These are phyloP conservation scores for Penicillium pulvis DNA, from an alignment of 495 filamentous ascomycete species.

Conservation along the genomic window DNA sequence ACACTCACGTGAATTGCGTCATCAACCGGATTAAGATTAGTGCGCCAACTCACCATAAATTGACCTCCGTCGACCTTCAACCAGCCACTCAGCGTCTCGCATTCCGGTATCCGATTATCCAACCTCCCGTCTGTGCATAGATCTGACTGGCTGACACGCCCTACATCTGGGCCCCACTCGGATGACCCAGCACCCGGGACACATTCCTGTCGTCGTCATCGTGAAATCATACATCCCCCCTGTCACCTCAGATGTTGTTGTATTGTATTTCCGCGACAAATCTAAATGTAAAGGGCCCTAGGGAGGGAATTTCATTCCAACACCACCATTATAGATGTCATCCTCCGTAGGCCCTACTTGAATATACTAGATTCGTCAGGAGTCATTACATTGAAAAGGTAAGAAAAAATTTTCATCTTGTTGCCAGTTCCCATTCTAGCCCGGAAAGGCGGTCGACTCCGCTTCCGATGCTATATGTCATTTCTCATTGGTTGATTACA, in stretches of 20 bases:
- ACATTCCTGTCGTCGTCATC: constrained; percentile 28
- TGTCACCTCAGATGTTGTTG: neutral
- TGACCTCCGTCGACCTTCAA: neutral
- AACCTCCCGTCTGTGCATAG: neutral
- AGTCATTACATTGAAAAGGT: neutral
- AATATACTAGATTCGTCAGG: neutral
- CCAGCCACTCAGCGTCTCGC: neutral
- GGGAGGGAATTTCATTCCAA: neutral
- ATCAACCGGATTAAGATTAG: constrained; percentile 2
- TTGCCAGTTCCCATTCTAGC: constrained; percentile 11
- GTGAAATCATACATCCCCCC: constrained; percentile 23
- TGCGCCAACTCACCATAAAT: neutral
- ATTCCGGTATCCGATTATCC: neutral
- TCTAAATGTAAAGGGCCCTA: neutral
- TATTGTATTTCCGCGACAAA: neutral
- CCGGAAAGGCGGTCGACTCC: constrained; percentile 11
- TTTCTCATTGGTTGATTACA: constrained; percentile 9
- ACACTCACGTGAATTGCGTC: constrained; percentile 12
- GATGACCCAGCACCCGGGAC: constrained; percentile 5
- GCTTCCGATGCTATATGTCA: constrained; percentile 4
- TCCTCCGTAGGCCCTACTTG: neutral
- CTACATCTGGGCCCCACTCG: constrained; percentile 3
- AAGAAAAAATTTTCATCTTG: constrained; percentile 4
- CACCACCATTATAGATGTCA: neutral
- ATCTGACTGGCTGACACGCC: constrained; percentile 9